phyloP scores from a whole-genome alignment of 345 rosid species.

The Hibiscus tridactylites region DNA sequence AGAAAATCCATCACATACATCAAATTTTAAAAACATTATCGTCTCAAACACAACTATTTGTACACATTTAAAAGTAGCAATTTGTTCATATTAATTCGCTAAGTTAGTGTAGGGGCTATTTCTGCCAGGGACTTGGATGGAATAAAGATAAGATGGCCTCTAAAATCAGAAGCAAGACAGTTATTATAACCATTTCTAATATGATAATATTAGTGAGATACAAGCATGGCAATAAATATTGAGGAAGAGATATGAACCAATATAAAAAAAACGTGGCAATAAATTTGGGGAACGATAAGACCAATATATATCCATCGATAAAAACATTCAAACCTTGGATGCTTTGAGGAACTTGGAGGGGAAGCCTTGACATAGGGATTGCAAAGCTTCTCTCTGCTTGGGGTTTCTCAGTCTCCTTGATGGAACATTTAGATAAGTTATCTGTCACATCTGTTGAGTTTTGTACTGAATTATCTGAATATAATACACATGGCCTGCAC shows the following conservation, averaged over 20 bases:
- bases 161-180: background rate
- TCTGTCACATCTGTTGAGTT: constrained; percentile 52
- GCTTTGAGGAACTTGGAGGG: constrained; percentile 72
- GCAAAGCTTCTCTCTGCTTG: constrained; percentile 49
- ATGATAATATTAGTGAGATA: background rate
- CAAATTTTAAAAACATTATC: background rate
- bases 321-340: constrained; percentile 36
- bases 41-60: background rate
- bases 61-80: background rate
- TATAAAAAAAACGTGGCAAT: background rate
- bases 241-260: background rate
- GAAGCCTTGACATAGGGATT: constrained; percentile 67
- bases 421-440: constrained; percentile 75
- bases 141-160: background rate
- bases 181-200: background rate
- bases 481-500: constrained; percentile 75
- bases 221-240: background rate
- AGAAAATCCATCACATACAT: background rate
- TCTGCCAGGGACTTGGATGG: background rate
- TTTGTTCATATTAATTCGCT: background rate
- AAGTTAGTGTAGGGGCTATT: background rate
- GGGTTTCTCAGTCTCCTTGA: constrained; percentile 62
- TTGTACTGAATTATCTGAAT: constrained; percentile 57
- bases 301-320: background rate
- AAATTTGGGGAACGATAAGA: constrained; percentile 4